A percentile compares a stretch with the other conserved stretches of the same genome.
Conservation (phyloP, 2,329 filamentous ascomycete genomes). For the Claviceps fusiformis region DNA sequence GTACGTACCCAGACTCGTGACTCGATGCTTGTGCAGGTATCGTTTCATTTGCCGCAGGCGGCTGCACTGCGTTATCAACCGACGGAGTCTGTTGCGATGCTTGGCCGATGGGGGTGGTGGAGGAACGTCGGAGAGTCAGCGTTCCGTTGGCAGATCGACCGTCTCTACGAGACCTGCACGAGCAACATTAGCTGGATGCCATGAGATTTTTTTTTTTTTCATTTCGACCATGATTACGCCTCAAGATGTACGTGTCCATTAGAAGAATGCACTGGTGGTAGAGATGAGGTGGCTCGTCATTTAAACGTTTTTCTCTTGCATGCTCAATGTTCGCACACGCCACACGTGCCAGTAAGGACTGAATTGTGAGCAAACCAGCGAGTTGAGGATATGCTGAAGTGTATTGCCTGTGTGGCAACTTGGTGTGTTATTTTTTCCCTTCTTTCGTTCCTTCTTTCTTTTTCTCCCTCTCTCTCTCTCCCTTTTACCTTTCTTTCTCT, state of each 20-base stretch:
- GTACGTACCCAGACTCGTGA: conserved; percentile 30
- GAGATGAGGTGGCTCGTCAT: neutral
- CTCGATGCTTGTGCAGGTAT: conserved; percentile 18
- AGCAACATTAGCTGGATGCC: neutral
- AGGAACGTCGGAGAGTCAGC: conserved; percentile 50
- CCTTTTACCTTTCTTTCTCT: neutral
- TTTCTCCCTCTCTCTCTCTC: too few species aligned
- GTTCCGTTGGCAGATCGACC: conserved; percentile 48
- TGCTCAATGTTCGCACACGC: neutral
- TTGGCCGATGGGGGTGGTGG: conserved; percentile 39
- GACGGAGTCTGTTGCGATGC: conserved; percentile 23
- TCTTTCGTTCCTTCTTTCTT: neutral
- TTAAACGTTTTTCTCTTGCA: neutral
- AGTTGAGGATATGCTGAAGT: neutral
- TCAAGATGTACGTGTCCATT: neutral
- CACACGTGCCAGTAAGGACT: neutral
- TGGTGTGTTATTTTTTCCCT: neutral
- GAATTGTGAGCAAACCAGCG: neutral
- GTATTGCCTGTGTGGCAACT: neutral
- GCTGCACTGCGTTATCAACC: conserved; percentile 27
- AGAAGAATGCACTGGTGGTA: neutral
- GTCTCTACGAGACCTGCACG: conserved; percentile 42
- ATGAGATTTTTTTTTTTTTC: neutral
- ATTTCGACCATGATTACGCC: neutral
- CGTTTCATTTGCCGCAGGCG: conserved; percentile 20